These are phyloP conservation scores for Salix suchowensis DNA, from an alignment of 345 rosid species.

Conservation along the genomic window DNA sequence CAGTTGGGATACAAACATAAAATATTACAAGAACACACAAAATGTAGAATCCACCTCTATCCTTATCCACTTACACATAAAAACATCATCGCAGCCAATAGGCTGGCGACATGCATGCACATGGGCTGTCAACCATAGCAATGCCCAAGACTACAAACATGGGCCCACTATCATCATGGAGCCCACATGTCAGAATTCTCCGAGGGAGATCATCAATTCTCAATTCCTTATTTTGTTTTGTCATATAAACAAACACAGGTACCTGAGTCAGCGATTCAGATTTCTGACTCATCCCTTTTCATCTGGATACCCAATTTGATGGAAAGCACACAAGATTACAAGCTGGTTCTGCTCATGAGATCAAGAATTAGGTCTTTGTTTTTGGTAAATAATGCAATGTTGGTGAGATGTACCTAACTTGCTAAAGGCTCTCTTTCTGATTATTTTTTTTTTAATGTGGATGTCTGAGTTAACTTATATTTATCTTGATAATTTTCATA, in stretches of 20 bases:
- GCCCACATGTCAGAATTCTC: not conserved
- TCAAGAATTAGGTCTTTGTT: not conserved
- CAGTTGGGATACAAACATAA: not conserved
- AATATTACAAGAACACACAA: not conserved
- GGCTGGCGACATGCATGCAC: not conserved
- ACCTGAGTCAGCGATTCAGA: not conserved
- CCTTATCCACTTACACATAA: not conserved
- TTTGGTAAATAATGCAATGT: not conserved
- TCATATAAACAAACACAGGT: not conserved
- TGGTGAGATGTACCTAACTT: not conserved
- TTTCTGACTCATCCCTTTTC: not conserved
- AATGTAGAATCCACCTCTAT: not conserved
- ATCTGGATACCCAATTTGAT: not conserved
- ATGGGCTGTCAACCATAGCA: not conserved
- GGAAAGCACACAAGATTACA: not conserved
- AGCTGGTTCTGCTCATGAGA: not conserved
- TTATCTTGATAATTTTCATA: too few relatives aligned
- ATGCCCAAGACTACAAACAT: too few relatives aligned
- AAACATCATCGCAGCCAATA: not conserved
- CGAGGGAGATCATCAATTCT: not conserved
- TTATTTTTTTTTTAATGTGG: too few relatives aligned
- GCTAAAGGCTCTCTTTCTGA: not conserved
- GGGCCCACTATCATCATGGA: not conserved
- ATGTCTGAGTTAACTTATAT: too few relatives aligned
- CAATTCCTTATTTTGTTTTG: not conserved